phyloP scores from a whole-genome alignment of 805 yeast genomes.

The Suhomyces xylopsoci region DNA sequence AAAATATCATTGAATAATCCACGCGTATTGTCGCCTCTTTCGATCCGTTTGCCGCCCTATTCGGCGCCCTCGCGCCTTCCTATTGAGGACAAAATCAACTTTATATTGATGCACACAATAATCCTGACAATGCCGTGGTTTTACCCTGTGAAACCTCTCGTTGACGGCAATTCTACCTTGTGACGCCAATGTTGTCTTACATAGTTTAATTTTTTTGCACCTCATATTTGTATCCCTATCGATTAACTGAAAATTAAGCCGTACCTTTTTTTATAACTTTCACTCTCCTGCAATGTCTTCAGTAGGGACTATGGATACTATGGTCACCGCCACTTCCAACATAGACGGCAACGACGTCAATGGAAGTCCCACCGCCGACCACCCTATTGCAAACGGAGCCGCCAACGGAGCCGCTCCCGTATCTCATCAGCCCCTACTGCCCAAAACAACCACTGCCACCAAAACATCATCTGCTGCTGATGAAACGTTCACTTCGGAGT shows the following conservation, averaged over 20 bases:
- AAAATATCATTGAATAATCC: not conserved
- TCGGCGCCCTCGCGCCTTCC: not conserved
- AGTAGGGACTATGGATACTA: slow-evolving; percentile 11
- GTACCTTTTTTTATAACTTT: not conserved
- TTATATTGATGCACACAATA: not conserved
- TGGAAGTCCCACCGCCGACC: not conserved
- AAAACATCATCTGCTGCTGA: not conserved
- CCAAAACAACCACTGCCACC: too few relatives aligned
- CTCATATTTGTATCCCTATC: not conserved
- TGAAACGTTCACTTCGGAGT: not conserved
- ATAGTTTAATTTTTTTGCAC: not conserved
- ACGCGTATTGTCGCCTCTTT: not conserved
- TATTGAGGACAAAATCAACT: not conserved
- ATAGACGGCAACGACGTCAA: not conserved
- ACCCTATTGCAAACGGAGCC: not conserved
- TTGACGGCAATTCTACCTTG: not conserved
- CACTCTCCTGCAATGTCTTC: slow-evolving; percentile 7
- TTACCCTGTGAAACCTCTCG: not conserved
- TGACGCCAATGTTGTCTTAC: not conserved
- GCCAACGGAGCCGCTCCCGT: not conserved
- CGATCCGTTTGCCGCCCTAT: not conserved
- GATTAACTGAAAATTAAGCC: not conserved
- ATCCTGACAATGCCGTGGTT: not conserved
- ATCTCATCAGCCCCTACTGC: not conserved
- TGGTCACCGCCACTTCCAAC: slow-evolving; percentile 10